These are phyloP conservation scores for Lodderomyces pseudojiufengensis DNA, from an alignment of 1,139 yeast genomes.

Conservation along the genomic window DNA sequence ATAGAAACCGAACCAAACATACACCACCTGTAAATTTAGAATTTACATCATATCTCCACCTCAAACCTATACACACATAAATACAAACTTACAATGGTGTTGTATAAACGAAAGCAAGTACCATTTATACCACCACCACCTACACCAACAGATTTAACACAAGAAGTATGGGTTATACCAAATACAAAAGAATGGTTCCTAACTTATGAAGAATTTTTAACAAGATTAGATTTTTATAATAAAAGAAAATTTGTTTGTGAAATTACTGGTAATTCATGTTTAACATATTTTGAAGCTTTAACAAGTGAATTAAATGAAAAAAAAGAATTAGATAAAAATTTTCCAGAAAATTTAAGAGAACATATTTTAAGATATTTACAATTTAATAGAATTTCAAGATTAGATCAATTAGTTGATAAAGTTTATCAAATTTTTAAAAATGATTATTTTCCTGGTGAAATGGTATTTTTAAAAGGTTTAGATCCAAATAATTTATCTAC, in stretches of 20 bases:
- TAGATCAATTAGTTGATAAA: conserved; percentile 84
- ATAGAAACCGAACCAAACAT: neutral
- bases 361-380: conserved; percentile 84
- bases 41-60: neutral
- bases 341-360: conserved; percentile 89
- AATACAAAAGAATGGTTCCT: conserved; percentile 87
- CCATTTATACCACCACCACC: conserved; percentile 52
- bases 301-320: conserved; percentile 70
- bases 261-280: conserved; percentile 88
- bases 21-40: neutral
- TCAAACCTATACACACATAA: neutral
- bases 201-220: conserved; percentile 69
- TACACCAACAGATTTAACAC: conserved; percentile 48
- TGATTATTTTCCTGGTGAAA: conserved; percentile 91
- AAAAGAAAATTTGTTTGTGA: conserved; percentile 88
- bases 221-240: conserved; percentile 65
- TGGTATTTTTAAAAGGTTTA: conserved; percentile 56
- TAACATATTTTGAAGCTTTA: conserved; percentile 86
- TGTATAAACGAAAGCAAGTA: conserved; percentile 70
- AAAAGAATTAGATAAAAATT: conserved; percentile 68
- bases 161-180: conserved; percentile 73
- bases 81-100: conserved; percentile 41
- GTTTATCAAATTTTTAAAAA: conserved; percentile 71
- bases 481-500: conserved; percentile 8
- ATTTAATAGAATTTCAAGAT: conserved; percentile 76